These are phyloP conservation scores for Onygena corvina DNA, from an alignment of 2,329 filamentous ascomycete genomes.

Conservation along the genomic window DNA sequence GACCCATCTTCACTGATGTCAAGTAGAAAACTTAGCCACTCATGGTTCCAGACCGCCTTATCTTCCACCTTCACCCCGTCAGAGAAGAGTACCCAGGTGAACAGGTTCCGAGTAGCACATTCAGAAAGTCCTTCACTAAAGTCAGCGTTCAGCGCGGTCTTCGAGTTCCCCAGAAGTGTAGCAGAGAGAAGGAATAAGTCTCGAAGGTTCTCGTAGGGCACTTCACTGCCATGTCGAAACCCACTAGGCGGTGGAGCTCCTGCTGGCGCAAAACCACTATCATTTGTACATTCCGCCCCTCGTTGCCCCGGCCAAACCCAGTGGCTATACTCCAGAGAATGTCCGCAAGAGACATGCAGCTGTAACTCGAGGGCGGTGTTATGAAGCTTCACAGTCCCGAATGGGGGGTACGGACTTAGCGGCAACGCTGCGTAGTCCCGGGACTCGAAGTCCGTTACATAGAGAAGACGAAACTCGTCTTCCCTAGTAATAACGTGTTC, in stretches of 20 bases:
- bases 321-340: conserved; percentile 10
- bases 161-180: not conserved
- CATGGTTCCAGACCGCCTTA: conserved; percentile 9
- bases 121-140: conserved; percentile 10
- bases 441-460: conserved; percentile 9
- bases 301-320: conserved; percentile 10
- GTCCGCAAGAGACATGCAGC: conserved; percentile 11
- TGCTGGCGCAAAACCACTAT: not conserved
- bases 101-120: conserved; percentile 10
- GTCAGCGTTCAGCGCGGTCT: not conserved
- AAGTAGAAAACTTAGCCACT: conserved; percentile 10
- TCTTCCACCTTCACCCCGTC: conserved; percentile 10
- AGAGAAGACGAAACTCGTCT: conserved; percentile 12
- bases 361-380: conserved; percentile 11
- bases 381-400: conserved; percentile 8
- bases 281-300: not conserved
- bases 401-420: conserved; percentile 10
- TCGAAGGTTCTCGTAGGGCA: too few species aligned
- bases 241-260: too few species aligned
- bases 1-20: not conserved
- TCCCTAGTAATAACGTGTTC: conserved; percentile 10
- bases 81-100: conserved; percentile 9
- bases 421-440: conserved; percentile 2
- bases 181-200: not conserved
- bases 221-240: too few species aligned